Conservation (phyloP, 352 stramenopile genomes). For the Thraustotheca clavata region DNA sequence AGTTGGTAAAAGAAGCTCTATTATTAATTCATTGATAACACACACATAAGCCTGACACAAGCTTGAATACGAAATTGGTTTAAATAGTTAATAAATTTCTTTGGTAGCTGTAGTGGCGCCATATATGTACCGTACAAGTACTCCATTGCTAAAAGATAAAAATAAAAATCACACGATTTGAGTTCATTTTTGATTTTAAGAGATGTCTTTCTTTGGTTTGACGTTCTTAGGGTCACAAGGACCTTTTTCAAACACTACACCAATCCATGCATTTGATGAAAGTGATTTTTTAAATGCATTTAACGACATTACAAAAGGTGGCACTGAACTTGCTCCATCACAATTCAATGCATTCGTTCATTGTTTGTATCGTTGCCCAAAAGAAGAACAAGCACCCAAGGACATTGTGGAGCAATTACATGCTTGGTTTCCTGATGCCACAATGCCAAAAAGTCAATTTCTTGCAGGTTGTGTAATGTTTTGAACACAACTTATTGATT, state of each 20-base stretch:
- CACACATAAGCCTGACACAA: too few relatives aligned
- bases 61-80: too few relatives aligned
- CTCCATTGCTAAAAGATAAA: too few relatives aligned
- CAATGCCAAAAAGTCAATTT: not conserved
- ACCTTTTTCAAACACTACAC: not conserved
- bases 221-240: slow-evolving; percentile 16
- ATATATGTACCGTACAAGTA: too few relatives aligned
- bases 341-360: slow-evolving; percentile 1
- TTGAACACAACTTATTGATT: not conserved
- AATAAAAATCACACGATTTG: too few relatives aligned
- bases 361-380: slow-evolving; percentile 1
- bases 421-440: slow-evolving; percentile 15
- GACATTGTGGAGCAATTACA: slow-evolving; percentile 17
- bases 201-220: slow-evolving; percentile 22
- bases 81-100: too few relatives aligned
- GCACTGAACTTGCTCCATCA: not conserved
- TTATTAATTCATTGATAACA: too few relatives aligned
- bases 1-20: too few relatives aligned
- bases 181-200: too few relatives aligned
- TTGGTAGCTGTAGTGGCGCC: too few relatives aligned
- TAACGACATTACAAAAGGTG: not conserved
- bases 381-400: not conserved
- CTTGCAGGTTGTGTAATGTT: not conserved
- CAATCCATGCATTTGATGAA: slow-evolving; percentile 19
- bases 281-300: not conserved